Base-by-base conservation (phyloP, 768 basidiomycete genomes). In the Leucocoprinus birnbaumii region DNA sequence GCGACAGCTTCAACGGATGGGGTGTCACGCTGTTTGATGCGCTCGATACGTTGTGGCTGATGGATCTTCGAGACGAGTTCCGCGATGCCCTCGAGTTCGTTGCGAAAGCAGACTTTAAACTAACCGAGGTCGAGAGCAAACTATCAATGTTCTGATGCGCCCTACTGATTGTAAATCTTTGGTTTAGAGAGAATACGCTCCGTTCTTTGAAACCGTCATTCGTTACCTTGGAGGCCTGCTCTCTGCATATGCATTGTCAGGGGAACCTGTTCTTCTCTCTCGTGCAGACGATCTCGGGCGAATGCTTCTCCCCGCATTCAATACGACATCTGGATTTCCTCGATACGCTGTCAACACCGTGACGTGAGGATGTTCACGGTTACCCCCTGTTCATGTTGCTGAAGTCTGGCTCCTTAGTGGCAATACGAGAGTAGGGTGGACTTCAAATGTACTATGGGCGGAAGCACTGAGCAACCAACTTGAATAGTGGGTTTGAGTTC, bases 181-280 rank as follows among this genome's bases (percentile, higher is more conserved):
- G 16, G 2, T 35, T 27, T 43, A 67, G 70, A 46, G 37, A 56
- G 62, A 67, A 35, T 73, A 68, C 66, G 73, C 65, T 0, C 83
- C 82, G 1, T 87, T 87, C 66, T 88, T 89, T 56, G 87, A 93
- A 73, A 91, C 89, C 0, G 84, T 86, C 48, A 94, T 93, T 51
- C 85, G 92, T 19, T 85, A 94, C 60, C 77, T 95, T 2, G 93
- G 93, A 1, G 93, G 93, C 3, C 74, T 94, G 2, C 73, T 94
- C 3, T 87, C 86, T 8, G 88, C 91, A 0, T 87, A 92, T 59
- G 84, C 91, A 1, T 74, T 94, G 1, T 87, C 89, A 1, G 76
- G 73, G 5, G 80, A 91, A 50, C 68, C 77, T 1, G 63, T 87
- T 16, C 75, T 89, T 48, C 79, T 91, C 16, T 63, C 75, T 22